phyloP scores from a whole-genome alignment of 257 asterid species.

The Scutellaria minor region DNA sequence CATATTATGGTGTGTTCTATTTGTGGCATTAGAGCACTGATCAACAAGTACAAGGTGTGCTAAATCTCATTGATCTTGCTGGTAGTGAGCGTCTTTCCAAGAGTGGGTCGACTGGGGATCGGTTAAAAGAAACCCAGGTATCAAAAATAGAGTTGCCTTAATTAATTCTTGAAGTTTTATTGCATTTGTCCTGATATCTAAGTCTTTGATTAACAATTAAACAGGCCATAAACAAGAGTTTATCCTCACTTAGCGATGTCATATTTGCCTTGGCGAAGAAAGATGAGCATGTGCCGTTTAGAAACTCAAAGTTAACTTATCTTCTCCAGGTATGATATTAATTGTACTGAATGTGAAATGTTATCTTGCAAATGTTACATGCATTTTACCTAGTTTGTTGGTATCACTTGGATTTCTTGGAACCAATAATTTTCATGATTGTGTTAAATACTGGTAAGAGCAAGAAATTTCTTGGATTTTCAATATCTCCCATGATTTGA shows the following conservation, averaged over 20 bases:
- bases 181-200: slow-evolving; percentile 19
- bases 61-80: slow-evolving; percentile 93
- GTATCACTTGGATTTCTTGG: neutral
- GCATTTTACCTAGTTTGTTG: neutral
- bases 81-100: slow-evolving; percentile 98
- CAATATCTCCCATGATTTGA: neutral
- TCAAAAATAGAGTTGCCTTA: slow-evolving; percentile 7
- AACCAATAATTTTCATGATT: neutral
- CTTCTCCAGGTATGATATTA: slow-evolving; percentile 85
- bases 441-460: neutral
- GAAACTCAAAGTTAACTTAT: slow-evolving; percentile 96
- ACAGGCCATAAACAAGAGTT: slow-evolving; percentile 94
- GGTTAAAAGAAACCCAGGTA: slow-evolving; percentile 97
- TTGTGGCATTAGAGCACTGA: slow-evolving; percentile 68
- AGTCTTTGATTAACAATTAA: neutral
- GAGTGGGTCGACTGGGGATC: slow-evolving; percentile 94
- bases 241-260: slow-evolving; percentile 93
- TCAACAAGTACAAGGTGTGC: slow-evolving; percentile 91
- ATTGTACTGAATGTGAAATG: neutral
- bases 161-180: slow-evolving; percentile 11
- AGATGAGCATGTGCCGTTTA: slow-evolving; percentile 91
- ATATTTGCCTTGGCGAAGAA: slow-evolving; percentile 93
- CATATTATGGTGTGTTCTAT: slow-evolving; percentile 11
- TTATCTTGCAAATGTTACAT: neutral
- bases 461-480: neutral